phyloP scores from a whole-genome alignment of 139 green algal species.

The Klebsormidium nitens region DNA sequence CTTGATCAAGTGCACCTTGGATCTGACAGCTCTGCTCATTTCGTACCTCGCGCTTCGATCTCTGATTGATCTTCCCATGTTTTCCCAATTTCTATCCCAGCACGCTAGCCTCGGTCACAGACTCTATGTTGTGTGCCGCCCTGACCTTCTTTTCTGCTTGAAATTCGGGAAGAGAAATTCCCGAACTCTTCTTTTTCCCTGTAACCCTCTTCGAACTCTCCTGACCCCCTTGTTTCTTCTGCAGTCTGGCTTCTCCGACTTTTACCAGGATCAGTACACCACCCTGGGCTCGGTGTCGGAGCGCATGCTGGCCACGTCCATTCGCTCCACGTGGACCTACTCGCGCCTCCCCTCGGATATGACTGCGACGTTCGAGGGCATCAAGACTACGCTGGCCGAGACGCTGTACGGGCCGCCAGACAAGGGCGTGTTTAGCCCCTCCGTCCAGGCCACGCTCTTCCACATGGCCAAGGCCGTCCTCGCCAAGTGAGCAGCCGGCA shows the following conservation, averaged over 20 bases:
- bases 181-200: no score
- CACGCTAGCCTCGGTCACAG: no score
- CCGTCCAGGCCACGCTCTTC: constrained; percentile 87
- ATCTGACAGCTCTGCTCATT: no score
- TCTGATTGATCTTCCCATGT: no score
- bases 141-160: no score
- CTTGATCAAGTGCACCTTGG: no score
- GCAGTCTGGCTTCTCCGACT: constrained; percentile 83
- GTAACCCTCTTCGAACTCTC: no score
- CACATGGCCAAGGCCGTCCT: constrained; percentile 70
- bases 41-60: no score
- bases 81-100: no score
- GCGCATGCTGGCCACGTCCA: constrained; percentile 78
- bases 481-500: neutral
- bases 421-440: constrained; percentile 77
- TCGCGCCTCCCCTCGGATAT: neutral
- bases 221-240: no score
- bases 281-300: constrained; percentile 75
- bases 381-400: constrained; percentile 36
- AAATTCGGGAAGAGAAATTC: no score
- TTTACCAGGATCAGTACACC: constrained; percentile 75
- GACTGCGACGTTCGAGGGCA: constrained; percentile 2
- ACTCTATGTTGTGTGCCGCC: no score
- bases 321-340: constrained; percentile 75
- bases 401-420: constrained; percentile 77